Base-by-base conservation (phyloP, 164 flowering plant species). In the Akebia trifoliata region DNA sequence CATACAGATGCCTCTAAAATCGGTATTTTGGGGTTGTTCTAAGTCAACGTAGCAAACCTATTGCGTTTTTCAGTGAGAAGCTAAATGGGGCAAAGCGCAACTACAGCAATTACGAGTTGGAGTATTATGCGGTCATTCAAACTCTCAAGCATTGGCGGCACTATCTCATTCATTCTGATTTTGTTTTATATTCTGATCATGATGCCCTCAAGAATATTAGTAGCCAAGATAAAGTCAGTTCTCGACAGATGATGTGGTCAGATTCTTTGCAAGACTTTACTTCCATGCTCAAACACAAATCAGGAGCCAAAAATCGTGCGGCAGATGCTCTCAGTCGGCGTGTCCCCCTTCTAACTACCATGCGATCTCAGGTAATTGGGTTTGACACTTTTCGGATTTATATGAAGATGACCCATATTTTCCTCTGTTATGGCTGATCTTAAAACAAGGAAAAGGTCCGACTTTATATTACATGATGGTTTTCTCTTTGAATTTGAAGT, bases 101-200 rank as follows among this genome's bases (percentile, higher is more conserved):
- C 14, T 50, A 50, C n/a, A 32, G 38, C 1, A 2, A 24, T n/a
- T 53, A 53, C 1, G 57, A 53, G 4, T 35, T 35, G 12, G 28
- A 53, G 24, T 37, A 34, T 24, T 53, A 53, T 35, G n/a, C 57
- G 2, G 8, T 53, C 5, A 35, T 53, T 11, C 25, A 35, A 10
- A 37, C 40, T 18, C 29, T 53, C 25, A 20, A 54, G 32, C 46
- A 54, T 54, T 54, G 34, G 58, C 45, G 22, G 5, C 45, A 25
- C 38, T 54, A 54, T 24, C 18, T 38, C 8, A 40, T 48, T 37
- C 58, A 40, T 14, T 0, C 4, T 35, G 58, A 25, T 9, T 37
- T 54, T 28, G 18, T 38, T 5, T 5, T 37, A 24, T 38, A 8
- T 24, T 14, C 46, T 24, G 20, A 36, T 25, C 58, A 38, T 38